Base-by-base conservation (phyloP, 2,329 filamentous ascomycete genomes). In the Ophiostoma australiae region DNA sequence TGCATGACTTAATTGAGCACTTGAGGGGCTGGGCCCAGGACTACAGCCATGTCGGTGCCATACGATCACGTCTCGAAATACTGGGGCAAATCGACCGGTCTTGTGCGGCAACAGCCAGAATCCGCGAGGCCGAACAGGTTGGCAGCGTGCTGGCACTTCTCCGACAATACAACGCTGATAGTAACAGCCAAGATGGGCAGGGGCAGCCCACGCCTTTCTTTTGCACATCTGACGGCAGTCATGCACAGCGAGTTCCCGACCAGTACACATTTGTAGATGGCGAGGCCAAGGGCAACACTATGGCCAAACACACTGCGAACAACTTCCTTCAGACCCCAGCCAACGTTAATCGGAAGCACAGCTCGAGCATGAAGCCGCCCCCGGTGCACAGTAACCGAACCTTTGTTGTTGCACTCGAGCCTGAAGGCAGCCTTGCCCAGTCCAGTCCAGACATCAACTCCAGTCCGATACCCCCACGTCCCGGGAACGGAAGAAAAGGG, bases 1-100 rank as follows among this genome's bases (percentile, higher is more conserved):
- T 71, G 0, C 33, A 55, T 8, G 13, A 61, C 1, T 70, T 74
- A 33, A 67, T 71, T 3, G 70, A 72, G 13, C 67, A 69, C 37
- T n/a, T 73, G 13, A 70, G 41, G 8, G n/a, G 31, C 20, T 73
- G 72, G 72, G 72, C 72, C 2, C 66, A 72, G 20, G 73, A 73
- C 10, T 69, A 71, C 33, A 35, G 37, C 3, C 69, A 74, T 27
- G 66, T 73, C 23, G 55, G 66, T 0, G 58, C 55, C n/a, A 69
- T 74, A 13, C 69, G 69, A 5, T 27, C 68, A 4, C 70, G 69
- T 23, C 71, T 74, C 1, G 68, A 73, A n/a, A 73, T 63, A 65
- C 65, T 73, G 1, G 68, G 63, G 2, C 67, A 70, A 37, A 70
- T 71, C 5, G 69, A 69, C 67, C 69, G 61, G 52, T 68, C 69